Conservation (phyloP, 2,329 filamentous ascomycete species). For the Apiospora phragmitis region DNA sequence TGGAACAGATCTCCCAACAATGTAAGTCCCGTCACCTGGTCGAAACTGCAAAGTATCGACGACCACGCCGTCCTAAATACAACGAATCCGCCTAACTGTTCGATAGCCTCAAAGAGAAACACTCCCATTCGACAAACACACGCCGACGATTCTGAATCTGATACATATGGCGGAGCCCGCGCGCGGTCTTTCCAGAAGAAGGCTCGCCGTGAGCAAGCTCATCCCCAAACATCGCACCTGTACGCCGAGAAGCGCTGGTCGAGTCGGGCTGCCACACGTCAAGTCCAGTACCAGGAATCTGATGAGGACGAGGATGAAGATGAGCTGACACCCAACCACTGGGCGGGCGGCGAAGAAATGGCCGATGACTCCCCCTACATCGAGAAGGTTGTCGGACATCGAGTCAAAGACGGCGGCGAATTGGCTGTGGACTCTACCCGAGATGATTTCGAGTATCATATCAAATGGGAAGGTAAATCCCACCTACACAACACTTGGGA, state of each 20-base stretch:
- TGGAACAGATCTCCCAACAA: slow-evolving; percentile 59
- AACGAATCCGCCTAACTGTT: slow-evolving; percentile 18
- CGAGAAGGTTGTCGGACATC: slow-evolving; percentile 87
- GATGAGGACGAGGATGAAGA: slow-evolving; percentile 67
- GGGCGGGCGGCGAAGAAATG: slow-evolving; percentile 62
- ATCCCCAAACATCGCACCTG: slow-evolving; percentile 65
- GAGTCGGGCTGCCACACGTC: slow-evolving; percentile 76
- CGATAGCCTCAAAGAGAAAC: slow-evolving; percentile 59
- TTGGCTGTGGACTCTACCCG: slow-evolving; percentile 57
- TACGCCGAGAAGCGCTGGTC: slow-evolving; percentile 89
- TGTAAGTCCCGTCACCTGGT: slow-evolving; percentile 46
- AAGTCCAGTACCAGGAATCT: slow-evolving; percentile 66
- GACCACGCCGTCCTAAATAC: not conserved
- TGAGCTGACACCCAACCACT: slow-evolving; percentile 70
- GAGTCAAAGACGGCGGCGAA: slow-evolving; percentile 68
- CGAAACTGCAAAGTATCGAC: slow-evolving; percentile 6
- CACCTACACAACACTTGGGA: slow-evolving; percentile 98
- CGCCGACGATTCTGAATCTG: slow-evolving; percentile 66
- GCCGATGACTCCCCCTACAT: slow-evolving; percentile 84
- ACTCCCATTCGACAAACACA: slow-evolving; percentile 57
- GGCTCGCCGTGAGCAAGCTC: slow-evolving; percentile 67
- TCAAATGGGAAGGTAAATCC: slow-evolving; percentile 97
- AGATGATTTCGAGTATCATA: slow-evolving; percentile 85
- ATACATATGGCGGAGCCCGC: slow-evolving; percentile 77
- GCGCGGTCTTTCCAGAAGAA: slow-evolving; percentile 72